Evolutionary conservation across 192 early-diverging fungal genomes (phyloP), one percentile per base, ranked within the genome.

Genomic region (Jimgerdemannia lactiflua): DNA sequence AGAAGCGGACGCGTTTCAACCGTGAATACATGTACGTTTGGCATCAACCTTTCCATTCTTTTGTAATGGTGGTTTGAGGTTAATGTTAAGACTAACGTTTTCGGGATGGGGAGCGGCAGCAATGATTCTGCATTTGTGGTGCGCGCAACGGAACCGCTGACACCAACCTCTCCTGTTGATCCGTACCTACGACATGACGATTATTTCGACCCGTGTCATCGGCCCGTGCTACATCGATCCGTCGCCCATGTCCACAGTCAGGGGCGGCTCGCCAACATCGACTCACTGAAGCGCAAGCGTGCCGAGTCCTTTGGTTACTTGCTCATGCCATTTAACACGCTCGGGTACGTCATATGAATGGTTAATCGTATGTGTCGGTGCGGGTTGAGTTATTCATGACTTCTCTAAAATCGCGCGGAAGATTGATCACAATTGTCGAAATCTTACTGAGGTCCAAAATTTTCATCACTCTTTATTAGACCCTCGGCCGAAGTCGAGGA

Each of bases 271-370:
- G 78, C 76, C 41, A 75, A 71, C 20, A 69, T 74, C 10, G 78
- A 83, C 42, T 39, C 44, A 19, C 78, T 66, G 4, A 70, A 66
- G 8, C 67, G 81, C 70, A 80, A 79, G 67, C 75, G 77, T 42
- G 84, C 82, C 3, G 79, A 84, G 7, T 88, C 88, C 10, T 90
- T 83, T 74, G 88, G 82, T 8, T 76, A 86, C 66, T 82, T 90
- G 14, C 75, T 90, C n/a, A 79, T 73, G 1, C 80, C 87, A n/a
- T 80, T 81, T 75, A 83, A 83, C 43, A 77, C 88, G n/a, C 76
- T 89, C 65, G 74, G 73, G 88, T 88, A 84, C 76, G 77, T 75
- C n/a, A 17, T 42, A 3, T 59, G 65, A 2, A 39, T 64, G 9
- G 20, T 10, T 19, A 67, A 9, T 80, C 39, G 67, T 39, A 17